Conservation (phyloP, 495 filamentous ascomycete genomes). For the Penicillium flavigenum region DNA sequence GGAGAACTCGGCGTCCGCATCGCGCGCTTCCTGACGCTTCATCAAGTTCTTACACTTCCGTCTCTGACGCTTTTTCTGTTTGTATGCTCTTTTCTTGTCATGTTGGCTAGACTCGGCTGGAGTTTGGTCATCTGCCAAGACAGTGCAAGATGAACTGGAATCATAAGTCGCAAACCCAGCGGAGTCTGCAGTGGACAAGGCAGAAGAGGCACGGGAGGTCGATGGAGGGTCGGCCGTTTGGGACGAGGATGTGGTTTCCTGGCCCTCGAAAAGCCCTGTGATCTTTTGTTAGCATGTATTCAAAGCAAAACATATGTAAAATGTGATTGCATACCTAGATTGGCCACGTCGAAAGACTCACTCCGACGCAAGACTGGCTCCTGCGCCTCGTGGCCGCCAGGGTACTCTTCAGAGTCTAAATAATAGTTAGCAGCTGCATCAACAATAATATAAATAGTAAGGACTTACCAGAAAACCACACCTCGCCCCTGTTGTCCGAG, state of each 20-base stretch:
- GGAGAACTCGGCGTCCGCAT: not conserved
- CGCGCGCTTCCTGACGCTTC: not conserved
- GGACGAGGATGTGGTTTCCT: not conserved
- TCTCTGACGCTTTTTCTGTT: not conserved
- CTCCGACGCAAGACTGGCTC: not conserved
- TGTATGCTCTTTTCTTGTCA: not conserved
- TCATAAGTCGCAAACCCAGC: not conserved
- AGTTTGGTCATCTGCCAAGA: not conserved
- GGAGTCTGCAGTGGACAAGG: not conserved
- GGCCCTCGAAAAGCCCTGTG: not conserved
- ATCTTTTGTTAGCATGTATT: not conserved
- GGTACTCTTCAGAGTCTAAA: slow-evolving; percentile 4
- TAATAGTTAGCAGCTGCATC: not conserved
- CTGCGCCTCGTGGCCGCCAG: not conserved
- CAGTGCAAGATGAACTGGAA: not conserved
- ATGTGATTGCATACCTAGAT: slow-evolving; percentile 1
- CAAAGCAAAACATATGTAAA: not conserved
- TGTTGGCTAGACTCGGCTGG: not conserved
- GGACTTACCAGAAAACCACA: slow-evolving; percentile 5
- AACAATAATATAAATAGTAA: not conserved
- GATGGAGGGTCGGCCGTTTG: not conserved
- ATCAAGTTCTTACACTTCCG: not conserved
- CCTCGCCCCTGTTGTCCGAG: not conserved
- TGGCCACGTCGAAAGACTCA: not conserved
- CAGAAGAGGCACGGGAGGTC: not conserved